phyloP scores from a whole-genome alignment of 2,329 filamentous ascomycete species.

The Fusarium chaquense region DNA sequence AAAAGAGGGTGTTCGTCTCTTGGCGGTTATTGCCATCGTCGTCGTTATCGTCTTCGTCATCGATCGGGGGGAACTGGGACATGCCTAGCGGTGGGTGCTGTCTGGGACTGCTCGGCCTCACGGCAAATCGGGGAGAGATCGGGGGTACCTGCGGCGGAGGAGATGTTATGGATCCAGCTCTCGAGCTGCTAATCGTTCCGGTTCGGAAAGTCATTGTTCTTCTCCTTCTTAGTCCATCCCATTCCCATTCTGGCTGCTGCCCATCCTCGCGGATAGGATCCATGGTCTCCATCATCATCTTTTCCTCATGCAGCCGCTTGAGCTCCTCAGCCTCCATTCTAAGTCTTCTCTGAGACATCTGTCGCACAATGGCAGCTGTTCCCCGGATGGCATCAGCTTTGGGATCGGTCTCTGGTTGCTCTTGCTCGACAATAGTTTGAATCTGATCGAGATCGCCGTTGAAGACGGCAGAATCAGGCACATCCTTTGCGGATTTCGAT shows the following conservation, averaged over 20 bases:
- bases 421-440: conserved; percentile 92
- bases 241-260: conserved; percentile 78
- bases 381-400: conserved; percentile 97
- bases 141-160: conserved; percentile 47
- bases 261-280: conserved; percentile 79
- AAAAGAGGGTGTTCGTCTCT: conserved; percentile 61
- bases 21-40: conserved; percentile 62
- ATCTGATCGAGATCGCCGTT: conserved; percentile 94
- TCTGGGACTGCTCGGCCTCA: conserved; percentile 43
- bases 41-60: conserved; percentile 67
- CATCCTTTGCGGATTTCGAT: conserved; percentile 98
- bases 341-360: conserved; percentile 79
- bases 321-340: conserved; percentile 85
- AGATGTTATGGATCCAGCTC: conserved; percentile 46
- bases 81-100: conserved; percentile 73
- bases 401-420: conserved; percentile 95
- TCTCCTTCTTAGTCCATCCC: conserved; percentile 88
- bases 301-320: conserved; percentile 83
- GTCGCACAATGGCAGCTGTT: conserved; percentile 85
- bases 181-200: conserved; percentile 49
- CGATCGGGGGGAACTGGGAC: conserved; percentile 80
- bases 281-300: conserved; percentile 74
- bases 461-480: conserved; percentile 93
- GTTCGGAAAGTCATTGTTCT: conserved; percentile 61
- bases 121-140: conserved; percentile 42